A percentile compares a stretch with the other conserved stretches of the same genome.
These are phyloP conservation scores for Gardenia jasminoides DNA, from an alignment of 257 asterid genomes.

Conservation along the genomic window DNA sequence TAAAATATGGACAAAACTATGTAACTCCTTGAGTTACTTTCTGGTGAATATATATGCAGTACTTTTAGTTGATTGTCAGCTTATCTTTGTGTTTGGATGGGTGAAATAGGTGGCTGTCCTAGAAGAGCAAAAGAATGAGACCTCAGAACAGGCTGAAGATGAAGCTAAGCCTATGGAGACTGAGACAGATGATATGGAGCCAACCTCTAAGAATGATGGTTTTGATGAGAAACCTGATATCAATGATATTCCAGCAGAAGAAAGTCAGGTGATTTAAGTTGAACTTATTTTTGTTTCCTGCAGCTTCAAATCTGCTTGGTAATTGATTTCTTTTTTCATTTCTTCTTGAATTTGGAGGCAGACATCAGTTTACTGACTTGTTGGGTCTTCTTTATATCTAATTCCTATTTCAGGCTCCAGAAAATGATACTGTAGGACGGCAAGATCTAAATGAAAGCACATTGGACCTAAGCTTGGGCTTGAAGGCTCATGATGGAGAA, in stretches of 20 bases:
- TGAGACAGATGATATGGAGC: slow-evolving; percentile 36
- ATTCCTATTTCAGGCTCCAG: slow-evolving; percentile 37
- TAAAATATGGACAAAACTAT: neutral
- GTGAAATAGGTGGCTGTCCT: slow-evolving; percentile 57
- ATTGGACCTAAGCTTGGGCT: slow-evolving; percentile 74
- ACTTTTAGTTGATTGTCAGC: slow-evolving; percentile 2
- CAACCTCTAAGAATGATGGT: slow-evolving; percentile 45
- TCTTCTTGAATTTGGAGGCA: neutral
- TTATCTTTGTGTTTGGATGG: slow-evolving; percentile 15
- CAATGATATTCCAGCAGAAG: slow-evolving; percentile 73
- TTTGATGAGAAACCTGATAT: slow-evolving; percentile 87
- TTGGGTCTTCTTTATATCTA: neutral
- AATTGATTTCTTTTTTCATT: neutral
- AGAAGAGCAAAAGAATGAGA: slow-evolving; percentile 78
- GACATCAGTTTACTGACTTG: neutral
- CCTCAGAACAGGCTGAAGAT: slow-evolving; percentile 63
- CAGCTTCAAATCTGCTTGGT: neutral
- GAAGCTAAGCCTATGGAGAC: slow-evolving; percentile 55
- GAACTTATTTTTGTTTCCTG: neutral
- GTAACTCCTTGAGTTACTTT: neutral
- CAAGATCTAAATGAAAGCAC: slow-evolving; percentile 85
- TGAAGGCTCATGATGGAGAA: slow-evolving; percentile 52
- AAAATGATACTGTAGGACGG: slow-evolving; percentile 35
- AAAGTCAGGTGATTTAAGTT: slow-evolving; percentile 45
- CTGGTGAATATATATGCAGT: neutral